These are phyloP conservation scores for Cladorrhinum samala DNA, from an alignment of 495 filamentous ascomycete genomes.

Conservation along the genomic window DNA sequence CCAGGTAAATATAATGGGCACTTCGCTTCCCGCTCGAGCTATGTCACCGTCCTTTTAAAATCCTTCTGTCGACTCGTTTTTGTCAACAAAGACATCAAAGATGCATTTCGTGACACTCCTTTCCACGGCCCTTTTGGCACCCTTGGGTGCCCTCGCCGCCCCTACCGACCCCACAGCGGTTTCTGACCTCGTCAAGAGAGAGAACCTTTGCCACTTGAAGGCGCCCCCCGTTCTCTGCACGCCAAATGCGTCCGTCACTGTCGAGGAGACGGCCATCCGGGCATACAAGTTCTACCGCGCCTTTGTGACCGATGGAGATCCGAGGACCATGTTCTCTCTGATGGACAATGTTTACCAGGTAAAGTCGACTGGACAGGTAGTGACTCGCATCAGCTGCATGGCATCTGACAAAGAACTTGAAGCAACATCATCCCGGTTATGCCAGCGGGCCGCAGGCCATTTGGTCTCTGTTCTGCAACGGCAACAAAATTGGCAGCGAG, in stretches of 20 bases:
- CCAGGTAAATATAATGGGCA: background rate
- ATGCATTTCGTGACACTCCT: background rate
- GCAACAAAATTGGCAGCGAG: constrained; percentile 35
- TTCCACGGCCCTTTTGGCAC: constrained; percentile 12
- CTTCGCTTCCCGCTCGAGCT: background rate
- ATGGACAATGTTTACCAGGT: constrained; percentile 28
- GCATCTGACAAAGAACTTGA: background rate
- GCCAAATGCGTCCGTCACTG: constrained; percentile 32
- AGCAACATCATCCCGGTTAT: constrained; percentile 44
- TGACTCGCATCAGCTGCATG: too few species aligned
- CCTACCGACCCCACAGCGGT: constrained; percentile 12
- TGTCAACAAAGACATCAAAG: background rate
- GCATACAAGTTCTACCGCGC: constrained; percentile 46
- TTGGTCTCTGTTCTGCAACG: constrained; percentile 40
- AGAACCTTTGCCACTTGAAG: constrained; percentile 38
- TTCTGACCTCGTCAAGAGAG: constrained; percentile 28
- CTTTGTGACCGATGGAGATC: constrained; percentile 42
- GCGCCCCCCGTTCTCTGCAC: constrained; percentile 36
- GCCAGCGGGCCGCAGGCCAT: constrained; percentile 33
- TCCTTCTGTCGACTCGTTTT: too few species aligned
- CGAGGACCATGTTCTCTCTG: constrained; percentile 42
- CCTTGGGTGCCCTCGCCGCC: constrained; percentile 22
- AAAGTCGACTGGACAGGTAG: too few species aligned
- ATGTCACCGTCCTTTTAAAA: too few species aligned
- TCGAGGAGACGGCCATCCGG: constrained; percentile 39